Base-by-base conservation (phyloP, 441 rosid species). In the Bocquillonia castaneifolia region DNA sequence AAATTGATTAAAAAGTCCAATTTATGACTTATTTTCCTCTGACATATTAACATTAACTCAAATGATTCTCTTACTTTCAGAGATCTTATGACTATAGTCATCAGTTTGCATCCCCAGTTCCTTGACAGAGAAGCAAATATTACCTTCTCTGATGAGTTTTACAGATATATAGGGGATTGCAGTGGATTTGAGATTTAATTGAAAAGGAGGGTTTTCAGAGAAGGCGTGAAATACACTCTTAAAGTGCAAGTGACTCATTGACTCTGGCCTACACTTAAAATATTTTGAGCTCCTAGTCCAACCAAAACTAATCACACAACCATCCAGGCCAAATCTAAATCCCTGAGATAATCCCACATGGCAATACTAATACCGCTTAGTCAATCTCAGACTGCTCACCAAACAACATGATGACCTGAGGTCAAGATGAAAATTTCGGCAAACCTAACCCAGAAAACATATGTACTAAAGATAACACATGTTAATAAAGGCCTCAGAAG, bases 1-100 rank as follows among this genome's bases (percentile, higher is more conserved):
- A 71, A 22, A 78, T 15, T 57, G 13, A 61, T 28, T 56, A 67
- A 52, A 50, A 7, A 36, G 51, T 63, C 42, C 67, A 25, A 54
- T 53, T 3, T 14, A 17, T 3, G 7, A 52, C 40, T 50, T 44
- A 44, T 44, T 44, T n/a, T 36, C n/a, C 51, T 47, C 51, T 18
- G 22, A 47, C 18, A 6, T 17, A 47, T 0, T 8, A 17, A 17
- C 6, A 45, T 45, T 40, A 40, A 40, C 45, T 40, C 45, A 42
- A 47, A 47, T 7, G 10, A 4, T 47, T 47, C 7, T 17, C 20
- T 18, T 47, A 47, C 18, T 3, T 47, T 18, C 51, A 40, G 5
- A 6, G 13, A 40, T 40, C 1, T 40, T 40, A 40, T 12, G 10
- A 40, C 14, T 6, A 12, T 12, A 40, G 14, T 40, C 10, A 13